These are phyloP conservation scores for Trypanosoma conorhini DNA, from an alignment of 208 protist genomes.

Conservation along the genomic window DNA sequence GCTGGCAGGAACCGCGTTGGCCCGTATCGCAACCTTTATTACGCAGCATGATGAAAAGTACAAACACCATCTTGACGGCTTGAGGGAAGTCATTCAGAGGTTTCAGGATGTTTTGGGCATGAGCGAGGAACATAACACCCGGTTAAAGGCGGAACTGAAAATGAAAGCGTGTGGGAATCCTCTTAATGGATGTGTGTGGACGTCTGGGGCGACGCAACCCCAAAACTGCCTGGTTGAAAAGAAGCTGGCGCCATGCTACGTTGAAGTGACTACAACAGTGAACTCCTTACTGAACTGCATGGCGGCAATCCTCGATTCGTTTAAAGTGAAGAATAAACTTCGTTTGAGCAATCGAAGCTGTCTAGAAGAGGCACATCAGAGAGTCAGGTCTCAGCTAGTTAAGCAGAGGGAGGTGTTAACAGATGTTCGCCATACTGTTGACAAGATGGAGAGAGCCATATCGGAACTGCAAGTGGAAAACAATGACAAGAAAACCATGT, in stretches of 20 bases:
- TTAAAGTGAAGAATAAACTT: slow-evolving; percentile 16
- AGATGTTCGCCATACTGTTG: slow-evolving; percentile 9
- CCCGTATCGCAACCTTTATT: slow-evolving; percentile 23
- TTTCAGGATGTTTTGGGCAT: slow-evolving; percentile 7
- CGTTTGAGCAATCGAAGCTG: slow-evolving; percentile 10
- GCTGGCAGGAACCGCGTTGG: slow-evolving; percentile 17
- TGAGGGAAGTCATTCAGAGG: slow-evolving; percentile 1
- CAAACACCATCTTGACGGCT: background rate
- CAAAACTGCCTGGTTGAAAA: slow-evolving; percentile 7
- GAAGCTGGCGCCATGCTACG: slow-evolving; percentile 18
- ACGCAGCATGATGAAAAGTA: slow-evolving; percentile 14
- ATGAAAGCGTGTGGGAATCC: background rate
- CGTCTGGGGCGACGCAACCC: background rate
- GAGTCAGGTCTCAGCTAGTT: slow-evolving; percentile 2
- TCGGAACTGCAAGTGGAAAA: background rate
- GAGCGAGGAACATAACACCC: slow-evolving; percentile 14
- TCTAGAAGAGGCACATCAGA: slow-evolving; percentile 9
- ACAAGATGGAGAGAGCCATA: slow-evolving; percentile 7
- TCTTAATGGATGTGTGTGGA: background rate
- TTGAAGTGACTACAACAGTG: slow-evolving; percentile 8
- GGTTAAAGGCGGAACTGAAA: slow-evolving; percentile 17
- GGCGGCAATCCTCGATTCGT: background rate
- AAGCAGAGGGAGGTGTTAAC: slow-evolving; percentile 11
- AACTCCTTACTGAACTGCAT: slow-evolving; percentile 7
- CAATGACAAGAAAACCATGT: background rate